These are phyloP conservation scores for Vitis cinerea DNA, from an alignment of 164 flowering plant species.

Conservation along the genomic window DNA sequence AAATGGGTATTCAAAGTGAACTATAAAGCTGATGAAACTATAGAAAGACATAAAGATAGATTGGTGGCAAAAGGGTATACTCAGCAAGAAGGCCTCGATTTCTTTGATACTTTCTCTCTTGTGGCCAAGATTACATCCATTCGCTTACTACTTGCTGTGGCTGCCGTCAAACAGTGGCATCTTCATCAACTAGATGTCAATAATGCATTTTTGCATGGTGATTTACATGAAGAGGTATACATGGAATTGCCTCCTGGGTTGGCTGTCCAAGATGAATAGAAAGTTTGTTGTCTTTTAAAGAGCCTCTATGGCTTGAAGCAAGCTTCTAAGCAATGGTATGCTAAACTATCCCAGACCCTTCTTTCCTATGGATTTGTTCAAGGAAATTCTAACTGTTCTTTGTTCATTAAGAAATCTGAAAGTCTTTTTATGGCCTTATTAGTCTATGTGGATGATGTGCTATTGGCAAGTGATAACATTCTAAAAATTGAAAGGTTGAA, in stretches of 20 bases:
- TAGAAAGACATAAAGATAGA: conserved; percentile 1
- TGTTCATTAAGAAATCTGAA: background rate
- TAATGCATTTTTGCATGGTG: conserved; percentile 7
- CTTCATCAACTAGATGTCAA: conserved; percentile 2
- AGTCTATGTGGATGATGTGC: conserved; percentile 9
- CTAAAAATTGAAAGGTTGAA: background rate
- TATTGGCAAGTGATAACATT: background rate
- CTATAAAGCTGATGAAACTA: background rate
- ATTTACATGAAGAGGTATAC: conserved; percentile 1
- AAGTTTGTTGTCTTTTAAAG: background rate
- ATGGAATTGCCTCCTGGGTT: background rate
- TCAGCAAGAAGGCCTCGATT: conserved; percentile 2
- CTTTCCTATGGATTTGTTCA: too few relatives aligned
- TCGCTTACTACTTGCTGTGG: background rate
- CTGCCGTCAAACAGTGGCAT: background rate
- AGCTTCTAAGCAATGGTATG: conserved; percentile 2
- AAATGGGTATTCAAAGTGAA: conserved; percentile 10
- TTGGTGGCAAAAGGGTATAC: conserved; percentile 11
- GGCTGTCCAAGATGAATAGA: too few relatives aligned
- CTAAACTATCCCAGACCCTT: background rate
- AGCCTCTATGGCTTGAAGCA: conserved; percentile 7
- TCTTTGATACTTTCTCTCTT: conserved; percentile 4
- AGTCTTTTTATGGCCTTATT: background rate
- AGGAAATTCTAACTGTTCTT: background rate
- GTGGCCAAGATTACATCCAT: background rate